Percentiles rank a stretch among this genome's conserved stretches.
Evolutionary conservation across 306 rosid species (phyloP).

Genomic region (Rosa multiflora): DNA sequence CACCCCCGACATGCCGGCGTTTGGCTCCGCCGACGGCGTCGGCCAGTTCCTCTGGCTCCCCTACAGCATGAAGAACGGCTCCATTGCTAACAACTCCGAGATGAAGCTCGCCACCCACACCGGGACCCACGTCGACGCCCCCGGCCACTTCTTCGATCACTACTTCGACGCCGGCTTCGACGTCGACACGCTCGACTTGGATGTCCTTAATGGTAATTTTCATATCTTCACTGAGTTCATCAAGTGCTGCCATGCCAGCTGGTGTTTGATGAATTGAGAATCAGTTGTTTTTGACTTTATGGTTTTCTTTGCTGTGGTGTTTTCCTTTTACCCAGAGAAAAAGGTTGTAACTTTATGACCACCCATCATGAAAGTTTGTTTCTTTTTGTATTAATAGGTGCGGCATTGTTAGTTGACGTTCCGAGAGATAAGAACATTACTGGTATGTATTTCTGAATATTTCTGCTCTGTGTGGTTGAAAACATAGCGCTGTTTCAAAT

Average conservation of each 20-base stretch:
- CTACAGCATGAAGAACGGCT: conserved; percentile 81
- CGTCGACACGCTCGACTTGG: conserved; percentile 70
- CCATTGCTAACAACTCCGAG: conserved; percentile 53
- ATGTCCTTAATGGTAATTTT: conserved; percentile 65
- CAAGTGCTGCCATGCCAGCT: not conserved
- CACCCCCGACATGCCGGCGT: conserved; percentile 56
- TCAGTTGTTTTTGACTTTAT: not conserved
- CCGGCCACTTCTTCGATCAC: conserved; percentile 74
- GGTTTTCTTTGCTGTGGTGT: not conserved
- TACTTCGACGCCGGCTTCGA: conserved; percentile 88
- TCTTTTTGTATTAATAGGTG: conserved; percentile 50
- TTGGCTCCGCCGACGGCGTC: conserved; percentile 56
- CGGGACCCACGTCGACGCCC: conserved; percentile 89
- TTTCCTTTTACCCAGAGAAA: not conserved
- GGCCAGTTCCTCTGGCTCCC: conserved; percentile 72
- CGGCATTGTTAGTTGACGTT: conserved; percentile 75
- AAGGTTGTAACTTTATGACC: not conserved
- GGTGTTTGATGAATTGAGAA: too few relatives aligned
- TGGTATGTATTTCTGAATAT: conserved; percentile 44
- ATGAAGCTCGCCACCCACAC: conserved; percentile 69
- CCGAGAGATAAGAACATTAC: conserved; percentile 78
- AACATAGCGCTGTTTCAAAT: not conserved
- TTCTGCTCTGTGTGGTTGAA: not conserved
- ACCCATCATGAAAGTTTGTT: not conserved
- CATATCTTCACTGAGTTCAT: not conserved